Evolutionary conservation across 1,139 yeast genomes (phyloP).

Genomic region (Yamadazyma triangularis): DNA sequence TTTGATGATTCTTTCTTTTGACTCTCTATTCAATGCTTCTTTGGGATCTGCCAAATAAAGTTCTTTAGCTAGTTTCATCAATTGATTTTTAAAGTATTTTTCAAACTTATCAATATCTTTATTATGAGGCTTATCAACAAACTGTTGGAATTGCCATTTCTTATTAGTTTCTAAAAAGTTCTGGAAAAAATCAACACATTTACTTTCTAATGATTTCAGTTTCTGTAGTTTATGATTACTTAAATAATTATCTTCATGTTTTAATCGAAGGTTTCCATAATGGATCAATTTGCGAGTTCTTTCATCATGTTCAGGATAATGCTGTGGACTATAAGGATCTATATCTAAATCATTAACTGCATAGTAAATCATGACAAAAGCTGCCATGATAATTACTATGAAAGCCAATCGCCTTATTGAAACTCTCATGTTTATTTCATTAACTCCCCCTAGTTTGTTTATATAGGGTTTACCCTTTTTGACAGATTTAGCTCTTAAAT

Average conservation of each 20-base stretch:
- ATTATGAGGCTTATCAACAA: constrained; percentile 18
- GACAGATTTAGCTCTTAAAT: no score
- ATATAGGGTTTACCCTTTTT: no score
- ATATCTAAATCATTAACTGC: constrained; percentile 1
- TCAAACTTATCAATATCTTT: constrained; percentile 22
- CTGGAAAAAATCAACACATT: constrained; percentile 27
- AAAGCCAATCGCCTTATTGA: constrained; percentile 10
- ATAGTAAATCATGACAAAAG: no score
- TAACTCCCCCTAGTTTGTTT: no score
- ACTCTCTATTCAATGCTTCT: constrained; percentile 1
- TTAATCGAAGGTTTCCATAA: constrained; percentile 15
- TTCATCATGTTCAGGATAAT: constrained; percentile 12
- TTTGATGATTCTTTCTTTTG: constrained; percentile 2
- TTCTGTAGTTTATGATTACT: constrained; percentile 5
- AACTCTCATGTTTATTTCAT: constrained; percentile 11
- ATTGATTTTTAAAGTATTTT: constrained; percentile 12
- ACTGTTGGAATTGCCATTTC: constrained; percentile 21
- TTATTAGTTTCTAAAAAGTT: constrained; percentile 18
- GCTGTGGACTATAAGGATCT: constrained; percentile 3
- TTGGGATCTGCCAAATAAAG: constrained; percentile 6
- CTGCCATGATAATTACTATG: constrained; percentile 2
- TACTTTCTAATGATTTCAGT: constrained; percentile 15
- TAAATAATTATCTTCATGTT: constrained; percentile 7
- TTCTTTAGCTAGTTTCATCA: constrained; percentile 7
- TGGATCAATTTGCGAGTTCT: constrained; percentile 20